Percentiles rank a stretch among this genome's conserved stretches.
Evolutionary conservation across 2,329 filamentous ascomycete species (phyloP).

Genomic region (Didymella sp.): DNA sequence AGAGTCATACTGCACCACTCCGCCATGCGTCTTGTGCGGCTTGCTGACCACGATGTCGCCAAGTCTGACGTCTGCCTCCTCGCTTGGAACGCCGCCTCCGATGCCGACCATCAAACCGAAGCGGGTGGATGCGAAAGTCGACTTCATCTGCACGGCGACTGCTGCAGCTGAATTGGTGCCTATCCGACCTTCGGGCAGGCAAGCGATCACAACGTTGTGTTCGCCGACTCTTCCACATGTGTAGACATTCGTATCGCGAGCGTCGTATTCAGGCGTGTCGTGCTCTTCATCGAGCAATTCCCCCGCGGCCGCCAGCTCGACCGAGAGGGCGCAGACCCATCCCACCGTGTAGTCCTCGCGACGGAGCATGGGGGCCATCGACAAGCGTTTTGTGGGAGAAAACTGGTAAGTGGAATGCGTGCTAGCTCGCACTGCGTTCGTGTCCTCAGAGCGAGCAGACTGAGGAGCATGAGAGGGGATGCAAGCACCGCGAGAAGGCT

Average conservation of each 20-base stretch:
- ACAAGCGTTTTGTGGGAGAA: background rate
- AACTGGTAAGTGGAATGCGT: background rate
- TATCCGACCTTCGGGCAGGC: conserved; percentile 15
- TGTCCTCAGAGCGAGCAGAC: background rate
- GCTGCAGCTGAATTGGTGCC: conserved; percentile 42
- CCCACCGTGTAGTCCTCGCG: conserved; percentile 23
- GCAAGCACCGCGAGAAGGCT: background rate
- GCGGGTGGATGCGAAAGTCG: conserved; percentile 38
- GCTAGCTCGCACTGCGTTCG: background rate
- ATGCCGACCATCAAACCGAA: conserved; percentile 16
- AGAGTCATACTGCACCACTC: conserved; percentile 17
- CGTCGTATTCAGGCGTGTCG: background rate
- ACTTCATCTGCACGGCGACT: conserved; percentile 36
- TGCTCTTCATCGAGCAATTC: conserved; percentile 6
- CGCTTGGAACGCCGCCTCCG: conserved; percentile 7
- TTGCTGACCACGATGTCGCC: conserved; percentile 12
- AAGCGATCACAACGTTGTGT: conserved; percentile 5
- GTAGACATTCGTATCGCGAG: conserved; percentile 8
- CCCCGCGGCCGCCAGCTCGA: conserved; percentile 1
- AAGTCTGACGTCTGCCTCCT: conserved; percentile 4
- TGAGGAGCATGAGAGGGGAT: background rate
- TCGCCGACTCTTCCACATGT: conserved; percentile 1
- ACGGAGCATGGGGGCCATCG: conserved; percentile 1
- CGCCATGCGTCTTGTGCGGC: conserved; percentile 1
- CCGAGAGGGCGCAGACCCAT: conserved; percentile 22